Evolutionary conservation across 805 yeast species (phyloP).

Genomic region (Yarrowia hollandica): DNA sequence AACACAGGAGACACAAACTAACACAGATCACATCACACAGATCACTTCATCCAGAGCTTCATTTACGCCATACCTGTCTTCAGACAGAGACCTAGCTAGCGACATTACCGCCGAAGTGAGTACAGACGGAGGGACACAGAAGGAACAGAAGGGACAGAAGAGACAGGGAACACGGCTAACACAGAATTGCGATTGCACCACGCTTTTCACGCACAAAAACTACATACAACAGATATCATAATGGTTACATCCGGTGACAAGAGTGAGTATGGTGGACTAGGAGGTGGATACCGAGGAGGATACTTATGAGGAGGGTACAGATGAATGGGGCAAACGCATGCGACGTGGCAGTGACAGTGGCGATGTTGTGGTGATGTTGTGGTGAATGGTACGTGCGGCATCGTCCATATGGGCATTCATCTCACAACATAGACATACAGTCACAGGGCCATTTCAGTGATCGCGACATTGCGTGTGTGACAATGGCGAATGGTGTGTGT

Average conservation of each 20-base stretch:
- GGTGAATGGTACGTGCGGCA: too few species aligned
- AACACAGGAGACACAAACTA: not conserved
- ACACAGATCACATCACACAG: conserved; percentile 2
- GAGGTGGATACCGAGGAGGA: not conserved
- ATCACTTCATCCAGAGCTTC: too few species aligned
- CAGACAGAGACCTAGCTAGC: not conserved
- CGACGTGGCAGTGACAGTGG: too few species aligned
- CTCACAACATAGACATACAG: too few species aligned
- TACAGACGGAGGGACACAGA: not conserved
- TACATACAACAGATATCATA: not conserved
- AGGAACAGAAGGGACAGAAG: not conserved
- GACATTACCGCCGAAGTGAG: not conserved
- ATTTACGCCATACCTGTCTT: not conserved
- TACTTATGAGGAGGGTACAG: not conserved
- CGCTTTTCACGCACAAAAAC: too few species aligned
- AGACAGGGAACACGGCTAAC: not conserved
- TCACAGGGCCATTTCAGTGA: too few species aligned
- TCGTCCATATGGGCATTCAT: too few species aligned
- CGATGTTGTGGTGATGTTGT: too few species aligned
- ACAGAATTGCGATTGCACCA: not conserved
- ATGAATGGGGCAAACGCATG: too few species aligned
- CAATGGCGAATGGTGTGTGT: too few species aligned
- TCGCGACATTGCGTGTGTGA: too few species aligned
- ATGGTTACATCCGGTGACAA: conserved; percentile 1
- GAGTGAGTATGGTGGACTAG: not conserved